These are phyloP conservation scores for Aspergillus texensis DNA, from an alignment of 2,329 filamentous ascomycete species.

Conservation along the genomic window DNA sequence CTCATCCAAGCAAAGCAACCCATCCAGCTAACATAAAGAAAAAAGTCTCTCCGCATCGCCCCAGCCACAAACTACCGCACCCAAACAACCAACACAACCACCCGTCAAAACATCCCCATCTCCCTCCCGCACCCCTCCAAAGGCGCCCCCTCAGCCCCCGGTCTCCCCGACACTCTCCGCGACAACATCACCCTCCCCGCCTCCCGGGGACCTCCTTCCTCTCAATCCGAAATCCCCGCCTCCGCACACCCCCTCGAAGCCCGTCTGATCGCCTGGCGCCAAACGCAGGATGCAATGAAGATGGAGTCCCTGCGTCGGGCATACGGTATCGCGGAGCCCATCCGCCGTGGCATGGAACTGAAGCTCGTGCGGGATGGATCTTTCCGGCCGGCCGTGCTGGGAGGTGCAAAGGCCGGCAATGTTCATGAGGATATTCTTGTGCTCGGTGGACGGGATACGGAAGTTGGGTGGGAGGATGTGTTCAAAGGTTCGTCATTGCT, in stretches of 20 bases:
- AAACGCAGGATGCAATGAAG: constrained; percentile 82
- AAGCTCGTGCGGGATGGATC: constrained; percentile 76
- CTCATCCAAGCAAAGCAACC: constrained; percentile 5
- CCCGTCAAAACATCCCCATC: constrained; percentile 51
- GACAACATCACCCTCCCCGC: constrained; percentile 72
- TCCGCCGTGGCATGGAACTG: constrained; percentile 92
- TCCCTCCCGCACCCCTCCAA: constrained; percentile 59
- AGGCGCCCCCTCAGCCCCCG: constrained; percentile 85
- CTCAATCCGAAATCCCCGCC: constrained; percentile 50
- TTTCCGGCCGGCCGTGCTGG: constrained; percentile 74
- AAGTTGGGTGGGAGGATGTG: constrained; percentile 90
- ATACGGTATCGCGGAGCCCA: constrained; percentile 90
- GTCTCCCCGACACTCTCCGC: constrained; percentile 91
- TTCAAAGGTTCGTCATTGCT: constrained; percentile 63
- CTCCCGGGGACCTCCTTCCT: constrained; percentile 48
- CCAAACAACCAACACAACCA: constrained; percentile 65
- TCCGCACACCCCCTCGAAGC: constrained; percentile 88
- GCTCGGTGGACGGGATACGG: constrained; percentile 69
- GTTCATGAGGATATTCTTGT: constrained; percentile 86
- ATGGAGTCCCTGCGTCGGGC: constrained; percentile 85
- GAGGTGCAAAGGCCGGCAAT: constrained; percentile 59
- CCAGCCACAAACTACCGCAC: constrained; percentile 69
- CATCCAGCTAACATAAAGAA: constrained; percentile 12
- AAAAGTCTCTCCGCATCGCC: constrained; percentile 83
- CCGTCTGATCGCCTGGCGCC: constrained; percentile 85